Conservation (phyloP, 306 rosid species). For the Corylus americana region DNA sequence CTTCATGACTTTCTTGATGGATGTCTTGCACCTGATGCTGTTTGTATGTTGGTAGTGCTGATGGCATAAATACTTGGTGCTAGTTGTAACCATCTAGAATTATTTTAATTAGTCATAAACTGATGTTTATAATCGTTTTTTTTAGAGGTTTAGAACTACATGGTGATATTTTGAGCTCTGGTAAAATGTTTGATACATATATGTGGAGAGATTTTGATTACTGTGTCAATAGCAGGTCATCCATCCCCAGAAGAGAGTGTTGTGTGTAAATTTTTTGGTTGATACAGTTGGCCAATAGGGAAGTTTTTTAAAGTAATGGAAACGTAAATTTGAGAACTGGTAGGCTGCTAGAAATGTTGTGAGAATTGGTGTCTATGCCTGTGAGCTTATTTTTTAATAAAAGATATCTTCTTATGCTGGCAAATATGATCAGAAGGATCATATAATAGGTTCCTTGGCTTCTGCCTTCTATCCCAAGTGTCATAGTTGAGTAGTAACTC, state of each 20-base stretch:
- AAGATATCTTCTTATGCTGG: neutral
- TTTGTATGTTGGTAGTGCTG: constrained; percentile 7
- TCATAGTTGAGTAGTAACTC: neutral
- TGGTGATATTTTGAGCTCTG: neutral
- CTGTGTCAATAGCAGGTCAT: neutral
- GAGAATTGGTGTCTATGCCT: neutral
- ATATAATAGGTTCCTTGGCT: neutral
- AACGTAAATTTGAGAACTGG: neutral
- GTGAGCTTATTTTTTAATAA: neutral
- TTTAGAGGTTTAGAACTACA: neutral
- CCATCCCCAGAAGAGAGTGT: neutral
- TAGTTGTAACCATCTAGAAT: neutral
- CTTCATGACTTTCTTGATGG: constrained; percentile 16
- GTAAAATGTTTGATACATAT: neutral
- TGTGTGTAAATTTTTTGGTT: neutral
- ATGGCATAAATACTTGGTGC: constrained; percentile 22
- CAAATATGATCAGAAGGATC: neutral
- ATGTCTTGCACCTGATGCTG: constrained; percentile 15
- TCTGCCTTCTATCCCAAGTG: neutral
- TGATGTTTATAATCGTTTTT: neutral
- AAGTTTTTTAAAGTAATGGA: neutral
- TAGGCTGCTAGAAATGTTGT: neutral
- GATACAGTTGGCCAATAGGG: neutral
- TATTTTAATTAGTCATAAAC: neutral
- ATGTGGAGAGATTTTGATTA: neutral